Evolutionary conservation across 345 rosid genomes (phyloP).

Genomic region (Carallia brachiata): DNA sequence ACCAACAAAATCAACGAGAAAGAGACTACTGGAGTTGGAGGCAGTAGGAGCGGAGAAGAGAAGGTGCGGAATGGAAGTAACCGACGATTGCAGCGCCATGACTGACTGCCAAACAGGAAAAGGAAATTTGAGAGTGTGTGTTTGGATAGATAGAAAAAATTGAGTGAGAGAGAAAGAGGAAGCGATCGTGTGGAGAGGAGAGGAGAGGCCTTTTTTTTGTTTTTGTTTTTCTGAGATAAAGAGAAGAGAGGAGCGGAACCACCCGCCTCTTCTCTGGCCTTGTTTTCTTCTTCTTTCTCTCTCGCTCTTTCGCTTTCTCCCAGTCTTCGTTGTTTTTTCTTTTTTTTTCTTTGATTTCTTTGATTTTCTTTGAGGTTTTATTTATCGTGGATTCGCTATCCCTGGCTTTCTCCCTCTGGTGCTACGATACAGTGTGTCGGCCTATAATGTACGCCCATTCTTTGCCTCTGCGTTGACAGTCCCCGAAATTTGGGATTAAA

Average conservation of each 20-base stretch:
- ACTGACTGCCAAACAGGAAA: constrained; percentile 8
- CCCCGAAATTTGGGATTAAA: too few species aligned
- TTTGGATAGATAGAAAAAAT: neutral
- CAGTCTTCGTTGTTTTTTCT: neutral
- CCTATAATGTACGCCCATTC: too few species aligned
- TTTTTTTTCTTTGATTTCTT: neutral
- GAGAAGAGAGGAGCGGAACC: constrained; percentile 40
- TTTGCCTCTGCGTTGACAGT: too few species aligned
- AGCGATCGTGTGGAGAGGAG: constrained; percentile 20
- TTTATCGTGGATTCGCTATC: too few species aligned
- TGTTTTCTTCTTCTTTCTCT: constrained; percentile 14
- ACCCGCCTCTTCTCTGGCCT: constrained; percentile 42
- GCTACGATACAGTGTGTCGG: too few species aligned
- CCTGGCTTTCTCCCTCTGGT: too few species aligned
- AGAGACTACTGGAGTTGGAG: constrained; percentile 20
- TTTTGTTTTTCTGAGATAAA: too few species aligned
- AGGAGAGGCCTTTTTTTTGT: too few species aligned
- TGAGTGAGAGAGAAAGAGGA: neutral
- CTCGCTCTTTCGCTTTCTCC: neutral
- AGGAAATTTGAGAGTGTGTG: constrained; percentile 1
- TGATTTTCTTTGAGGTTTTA: too few species aligned
- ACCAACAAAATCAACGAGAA: constrained; percentile 73
- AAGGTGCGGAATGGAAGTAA: constrained; percentile 53
- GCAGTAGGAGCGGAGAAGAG: constrained; percentile 21
- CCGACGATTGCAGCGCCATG: constrained; percentile 46